Evolutionary conservation across 2,329 filamentous ascomycete genomes (phyloP).

Genomic region (Aspergillus chevalieri): DNA sequence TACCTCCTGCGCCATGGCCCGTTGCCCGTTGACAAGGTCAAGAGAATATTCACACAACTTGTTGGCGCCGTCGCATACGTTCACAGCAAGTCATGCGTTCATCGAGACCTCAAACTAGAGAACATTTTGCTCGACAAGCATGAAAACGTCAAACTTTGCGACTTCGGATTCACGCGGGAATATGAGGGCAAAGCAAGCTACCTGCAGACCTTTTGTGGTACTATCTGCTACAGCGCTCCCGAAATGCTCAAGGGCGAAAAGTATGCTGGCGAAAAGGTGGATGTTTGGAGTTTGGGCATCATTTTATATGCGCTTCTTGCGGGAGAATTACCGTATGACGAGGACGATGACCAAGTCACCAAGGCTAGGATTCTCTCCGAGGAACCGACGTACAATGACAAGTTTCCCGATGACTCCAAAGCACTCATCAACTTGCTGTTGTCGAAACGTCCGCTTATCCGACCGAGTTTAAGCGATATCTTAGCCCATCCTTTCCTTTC

Average conservation of each 20-base stretch:
- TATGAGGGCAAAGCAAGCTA: conserved; percentile 95
- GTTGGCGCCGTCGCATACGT: conserved; percentile 94
- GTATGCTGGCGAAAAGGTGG: conserved; percentile 95
- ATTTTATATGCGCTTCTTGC: conserved; percentile 80
- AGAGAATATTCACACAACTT: conserved; percentile 92
- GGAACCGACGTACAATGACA: conserved; percentile 78
- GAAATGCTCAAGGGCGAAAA: conserved; percentile 99
- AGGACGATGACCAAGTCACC: conserved; percentile 85
- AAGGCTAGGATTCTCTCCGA: conserved; percentile 77
- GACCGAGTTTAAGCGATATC: conserved; percentile 78
- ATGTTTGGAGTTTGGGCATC: conserved; percentile 95
- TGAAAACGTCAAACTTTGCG: conserved; percentile 94
- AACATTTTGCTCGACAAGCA: conserved; percentile 94
- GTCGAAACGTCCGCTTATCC: conserved; percentile 79
- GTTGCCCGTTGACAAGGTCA: conserved; percentile 76
- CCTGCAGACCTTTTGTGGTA: conserved; percentile 94
- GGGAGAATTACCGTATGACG: conserved; percentile 84
- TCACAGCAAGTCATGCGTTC: conserved; percentile 89
- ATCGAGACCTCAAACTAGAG: conserved; percentile 93
- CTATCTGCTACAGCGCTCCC: conserved; percentile 93
- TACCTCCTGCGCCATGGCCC: conserved; percentile 84
- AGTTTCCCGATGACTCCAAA: conserved; percentile 70
- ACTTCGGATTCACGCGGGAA: conserved; percentile 96
- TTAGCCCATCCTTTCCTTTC: conserved; percentile 80
- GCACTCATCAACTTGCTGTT: conserved; percentile 72